Percentiles rank a stretch among this genome's conserved stretches.
Evolutionary conservation across 2,329 filamentous ascomycete genomes (phyloP).

Genomic region (Epichloe elymi): DNA sequence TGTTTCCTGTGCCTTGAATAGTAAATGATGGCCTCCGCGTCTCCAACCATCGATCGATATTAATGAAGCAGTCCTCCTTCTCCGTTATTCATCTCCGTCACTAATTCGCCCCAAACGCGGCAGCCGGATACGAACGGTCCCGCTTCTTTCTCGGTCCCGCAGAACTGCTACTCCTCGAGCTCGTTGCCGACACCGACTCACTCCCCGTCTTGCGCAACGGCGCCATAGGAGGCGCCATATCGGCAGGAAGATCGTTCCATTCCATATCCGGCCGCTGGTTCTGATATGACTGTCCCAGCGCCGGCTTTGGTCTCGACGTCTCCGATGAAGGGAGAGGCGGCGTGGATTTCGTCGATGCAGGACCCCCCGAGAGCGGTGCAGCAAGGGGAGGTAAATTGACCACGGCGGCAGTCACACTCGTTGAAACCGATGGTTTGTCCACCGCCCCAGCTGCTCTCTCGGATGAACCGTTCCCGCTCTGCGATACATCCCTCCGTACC

Average conservation of each 20-base stretch:
- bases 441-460: neutral
- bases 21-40: no score
- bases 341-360: conserved; percentile 13
- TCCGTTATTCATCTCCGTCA: neutral
- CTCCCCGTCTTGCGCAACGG: conserved; percentile 15
- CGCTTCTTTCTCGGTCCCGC: conserved; percentile 40
- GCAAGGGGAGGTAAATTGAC: conserved; percentile 15
- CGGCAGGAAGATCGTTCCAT: conserved; percentile 53
- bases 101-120: conserved; percentile 37
- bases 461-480: neutral
- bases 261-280: conserved; percentile 45
- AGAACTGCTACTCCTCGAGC: conserved; percentile 46
- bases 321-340: conserved; percentile 7
- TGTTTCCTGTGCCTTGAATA: no score
- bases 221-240: conserved; percentile 35
- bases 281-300: conserved; percentile 38
- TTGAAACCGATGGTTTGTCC: conserved; percentile 7
- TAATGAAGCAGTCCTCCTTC: neutral
- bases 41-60: no score
- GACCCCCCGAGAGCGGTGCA: neutral
- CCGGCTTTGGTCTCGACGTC: conserved; percentile 8
- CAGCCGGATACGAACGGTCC: conserved; percentile 48
- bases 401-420: conserved; percentile 18
- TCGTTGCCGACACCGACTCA: conserved; percentile 27
- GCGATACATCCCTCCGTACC: conserved; percentile 29